Percentiles rank a stretch among this genome's conserved stretches.
Conservation (phyloP, 371 early-diverging fungal genomes). For the Massospora cicadina region DNA sequence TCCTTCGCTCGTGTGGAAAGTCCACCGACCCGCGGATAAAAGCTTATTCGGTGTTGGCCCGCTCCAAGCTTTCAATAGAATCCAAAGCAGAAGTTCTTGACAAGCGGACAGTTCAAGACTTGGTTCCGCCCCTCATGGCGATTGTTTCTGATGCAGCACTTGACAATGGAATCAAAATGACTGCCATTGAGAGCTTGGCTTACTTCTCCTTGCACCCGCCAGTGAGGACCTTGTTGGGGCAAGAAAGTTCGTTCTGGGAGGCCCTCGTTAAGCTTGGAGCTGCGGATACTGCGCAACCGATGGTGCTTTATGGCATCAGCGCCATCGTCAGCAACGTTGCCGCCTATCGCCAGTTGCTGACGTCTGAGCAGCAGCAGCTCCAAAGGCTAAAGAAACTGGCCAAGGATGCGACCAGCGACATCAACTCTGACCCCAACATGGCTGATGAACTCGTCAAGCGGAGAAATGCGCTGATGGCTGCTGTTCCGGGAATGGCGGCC, state of each 20-base stretch:
- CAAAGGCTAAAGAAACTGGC: not conserved
- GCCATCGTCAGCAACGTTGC: not conserved
- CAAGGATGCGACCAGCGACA: not conserved
- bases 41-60: not conserved
- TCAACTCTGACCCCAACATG: constrained; percentile 1
- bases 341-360: not conserved
- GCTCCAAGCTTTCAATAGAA: constrained; percentile 2
- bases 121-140: not conserved
- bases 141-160: constrained; percentile 1
- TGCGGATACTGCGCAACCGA: not conserved
- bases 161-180: not conserved
- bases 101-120: not conserved
- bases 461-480: not conserved
- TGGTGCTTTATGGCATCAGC: constrained; percentile 1
- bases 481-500: not conserved
- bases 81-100: not conserved
- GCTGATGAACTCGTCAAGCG: not conserved
- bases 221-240: not conserved
- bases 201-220: not conserved
- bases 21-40: not conserved
- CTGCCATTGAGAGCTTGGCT: not conserved
- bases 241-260: not conserved
- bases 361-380: not conserved
- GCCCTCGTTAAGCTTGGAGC: not conserved
- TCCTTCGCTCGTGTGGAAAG: not conserved